These are phyloP conservation scores for Dendrocalamus latiflorus DNA, from an alignment of 202 grass and related monocot genomes.

Conservation along the genomic window DNA sequence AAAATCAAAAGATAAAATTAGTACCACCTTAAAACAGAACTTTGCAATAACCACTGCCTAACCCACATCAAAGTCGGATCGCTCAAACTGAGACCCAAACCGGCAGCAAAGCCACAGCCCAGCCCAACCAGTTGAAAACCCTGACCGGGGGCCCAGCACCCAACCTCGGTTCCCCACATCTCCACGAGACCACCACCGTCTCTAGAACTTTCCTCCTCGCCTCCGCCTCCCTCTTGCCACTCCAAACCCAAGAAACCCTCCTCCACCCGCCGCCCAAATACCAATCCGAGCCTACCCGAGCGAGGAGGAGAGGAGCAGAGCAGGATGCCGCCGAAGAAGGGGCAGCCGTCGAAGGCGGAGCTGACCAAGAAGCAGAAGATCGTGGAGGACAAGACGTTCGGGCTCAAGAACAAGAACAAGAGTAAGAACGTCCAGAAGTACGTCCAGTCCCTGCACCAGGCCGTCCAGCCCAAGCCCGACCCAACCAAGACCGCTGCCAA, in stretches of 20 bases:
- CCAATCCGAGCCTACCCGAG: background rate
- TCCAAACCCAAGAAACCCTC: conserved; percentile 47
- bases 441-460: conserved; percentile 73
- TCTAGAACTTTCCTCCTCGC: conserved; percentile 35
- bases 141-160: background rate
- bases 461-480: conserved; percentile 77
- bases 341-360: conserved; percentile 60
- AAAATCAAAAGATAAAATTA: too few species aligned
- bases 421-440: conserved; percentile 99
- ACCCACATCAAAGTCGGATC: background rate
- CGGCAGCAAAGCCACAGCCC: background rate
- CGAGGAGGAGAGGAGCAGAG: background rate
- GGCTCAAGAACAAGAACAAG: conserved; percentile 99
- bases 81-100: background rate
- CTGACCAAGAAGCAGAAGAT: conserved; percentile 98
- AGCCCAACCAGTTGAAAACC: background rate
- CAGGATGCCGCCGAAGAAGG: conserved; percentile 93
- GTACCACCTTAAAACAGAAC: too few species aligned
- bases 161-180: background rate
- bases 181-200: conserved; percentile 24
- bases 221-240: conserved; percentile 24
- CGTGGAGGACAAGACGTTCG: conserved; percentile 99
- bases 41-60: background rate
- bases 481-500: conserved; percentile 65
- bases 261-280: background rate